phyloP scores from a whole-genome alignment of 2,329 filamentous ascomycete species.

The Westerdykella aurantiaca region DNA sequence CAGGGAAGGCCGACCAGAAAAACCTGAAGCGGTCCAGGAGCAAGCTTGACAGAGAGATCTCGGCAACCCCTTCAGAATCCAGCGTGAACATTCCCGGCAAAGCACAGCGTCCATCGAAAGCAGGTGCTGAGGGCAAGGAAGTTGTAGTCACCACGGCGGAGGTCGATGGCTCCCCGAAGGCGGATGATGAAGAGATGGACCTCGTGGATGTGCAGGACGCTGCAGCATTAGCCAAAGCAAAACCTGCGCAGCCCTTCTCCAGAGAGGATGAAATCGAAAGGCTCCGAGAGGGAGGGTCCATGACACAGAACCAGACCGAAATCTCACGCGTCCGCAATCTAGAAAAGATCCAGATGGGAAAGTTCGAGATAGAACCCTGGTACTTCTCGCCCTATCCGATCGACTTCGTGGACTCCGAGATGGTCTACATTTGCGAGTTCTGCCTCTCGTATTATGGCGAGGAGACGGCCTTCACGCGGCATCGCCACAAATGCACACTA shows the following conservation, averaged over 20 bases:
- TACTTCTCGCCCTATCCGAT: conserved; percentile 98
- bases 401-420: conserved; percentile 77
- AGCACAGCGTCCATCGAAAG: conserved; percentile 49
- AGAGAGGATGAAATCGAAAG: conserved; percentile 95
- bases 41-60: conserved; percentile 49
- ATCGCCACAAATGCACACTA: conserved; percentile 83
- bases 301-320: conserved; percentile 98
- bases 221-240: conserved; percentile 49
- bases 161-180: conserved; percentile 41
- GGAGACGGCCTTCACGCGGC: conserved; percentile 73
- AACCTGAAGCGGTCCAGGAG: conserved; percentile 44
- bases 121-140: conserved; percentile 57
- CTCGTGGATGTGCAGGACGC: conserved; percentile 49
- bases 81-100: conserved; percentile 45
- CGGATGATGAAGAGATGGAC: conserved; percentile 49
- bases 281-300: conserved; percentile 85
- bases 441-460: conserved; percentile 88
- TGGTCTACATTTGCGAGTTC: conserved; percentile 96
- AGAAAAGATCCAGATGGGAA: conserved; percentile 88
- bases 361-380: conserved; percentile 90
- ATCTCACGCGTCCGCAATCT: conserved; percentile 94
- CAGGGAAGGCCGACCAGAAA: conserved; percentile 43
- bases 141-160: conserved; percentile 45
- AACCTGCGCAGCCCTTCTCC: conserved; percentile 54
- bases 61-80: conserved; percentile 50